phyloP scores from a whole-genome alignment of 2,329 filamentous ascomycete species.

The Claviceps maximensis region DNA sequence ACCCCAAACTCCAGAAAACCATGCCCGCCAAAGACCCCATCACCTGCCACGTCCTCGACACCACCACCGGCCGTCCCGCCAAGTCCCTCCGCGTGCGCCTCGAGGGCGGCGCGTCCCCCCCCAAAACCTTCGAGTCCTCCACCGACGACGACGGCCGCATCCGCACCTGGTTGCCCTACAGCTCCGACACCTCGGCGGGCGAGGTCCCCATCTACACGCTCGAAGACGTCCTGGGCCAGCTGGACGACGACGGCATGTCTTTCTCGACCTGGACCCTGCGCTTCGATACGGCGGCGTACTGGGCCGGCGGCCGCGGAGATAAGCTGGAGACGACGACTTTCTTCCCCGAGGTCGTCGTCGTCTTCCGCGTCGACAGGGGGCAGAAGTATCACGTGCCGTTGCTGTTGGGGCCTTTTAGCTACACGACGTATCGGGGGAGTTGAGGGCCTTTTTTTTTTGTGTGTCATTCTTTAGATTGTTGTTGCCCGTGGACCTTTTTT shows the following conservation, averaged over 20 bases:
- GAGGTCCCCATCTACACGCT: conserved; percentile 46
- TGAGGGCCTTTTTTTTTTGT: conserved; percentile 25
- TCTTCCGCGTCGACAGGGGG: conserved; percentile 37
- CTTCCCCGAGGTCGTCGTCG: conserved; percentile 45
- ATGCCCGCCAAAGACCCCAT: conserved; percentile 46
- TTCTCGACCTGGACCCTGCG: conserved; percentile 51
- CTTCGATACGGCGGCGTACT: conserved; percentile 63
- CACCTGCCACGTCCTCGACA: conserved; percentile 81
- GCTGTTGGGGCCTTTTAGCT: conserved; percentile 64
- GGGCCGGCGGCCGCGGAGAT: conserved; percentile 20
- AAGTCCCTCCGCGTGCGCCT: conserved; percentile 53
- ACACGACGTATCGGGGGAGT: conserved; percentile 70
- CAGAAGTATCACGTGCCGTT: conserved; percentile 73
- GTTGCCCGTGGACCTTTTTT: background rate
- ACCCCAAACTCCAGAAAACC: background rate
- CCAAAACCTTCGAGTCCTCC: conserved; percentile 41
- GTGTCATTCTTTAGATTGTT: background rate
- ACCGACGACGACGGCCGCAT: conserved; percentile 71
- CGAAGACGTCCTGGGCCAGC: conserved; percentile 37
- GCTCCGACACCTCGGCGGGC: conserved; percentile 33
- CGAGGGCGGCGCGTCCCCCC: conserved; percentile 21
- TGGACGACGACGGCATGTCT: conserved; percentile 21
- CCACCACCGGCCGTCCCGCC: conserved; percentile 57
- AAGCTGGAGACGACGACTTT: conserved; percentile 30
- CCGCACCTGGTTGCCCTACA: conserved; percentile 51